A percentile compares a stretch with the other conserved stretches of the same genome.
phyloP scores from a whole-genome alignment of 352 stramenopile species.

The Phytopythium kandeliae region DNA sequence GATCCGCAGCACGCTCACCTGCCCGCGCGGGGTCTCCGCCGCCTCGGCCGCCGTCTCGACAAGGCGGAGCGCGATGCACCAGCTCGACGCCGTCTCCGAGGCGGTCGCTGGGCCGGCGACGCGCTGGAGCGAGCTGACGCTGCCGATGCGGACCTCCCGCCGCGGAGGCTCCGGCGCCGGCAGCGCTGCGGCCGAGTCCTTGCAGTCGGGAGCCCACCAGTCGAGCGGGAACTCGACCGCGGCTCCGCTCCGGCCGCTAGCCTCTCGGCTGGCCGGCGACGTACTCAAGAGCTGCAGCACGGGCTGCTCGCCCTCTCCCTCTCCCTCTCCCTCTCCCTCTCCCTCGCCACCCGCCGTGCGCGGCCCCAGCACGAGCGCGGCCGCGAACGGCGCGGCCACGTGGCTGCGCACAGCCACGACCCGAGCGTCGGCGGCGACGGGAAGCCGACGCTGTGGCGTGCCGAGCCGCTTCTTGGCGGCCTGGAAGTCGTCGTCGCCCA shows the following conservation, averaged over 20 bases:
- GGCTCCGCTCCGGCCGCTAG: slow-evolving; percentile 2
- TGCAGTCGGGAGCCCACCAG: slow-evolving; percentile 3
- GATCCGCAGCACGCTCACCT: slow-evolving; percentile 15
- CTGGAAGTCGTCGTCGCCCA: slow-evolving; percentile 33
- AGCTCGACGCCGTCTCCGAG: background rate
- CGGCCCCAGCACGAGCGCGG: slow-evolving; percentile 7
- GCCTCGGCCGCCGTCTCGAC: slow-evolving; percentile 8
- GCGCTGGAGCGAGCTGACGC: slow-evolving; percentile 13
- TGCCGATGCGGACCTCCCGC: slow-evolving; percentile 9
- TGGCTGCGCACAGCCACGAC: slow-evolving; percentile 12
- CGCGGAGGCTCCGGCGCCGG: background rate
- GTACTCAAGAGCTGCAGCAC: background rate
- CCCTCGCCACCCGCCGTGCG: background rate
- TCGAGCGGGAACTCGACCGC: slow-evolving; percentile 5
- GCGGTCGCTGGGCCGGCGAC: background rate
- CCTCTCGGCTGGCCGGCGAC: slow-evolving; percentile 3
- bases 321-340: too few species aligned
- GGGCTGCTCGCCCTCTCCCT: too few species aligned
- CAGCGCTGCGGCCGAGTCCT: background rate
- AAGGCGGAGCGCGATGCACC: slow-evolving; percentile 16
- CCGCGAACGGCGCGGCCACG: slow-evolving; percentile 10
- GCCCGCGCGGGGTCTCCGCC: slow-evolving; percentile 6
- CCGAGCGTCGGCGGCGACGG: slow-evolving; percentile 5
- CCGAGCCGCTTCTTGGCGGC: slow-evolving; percentile 35
- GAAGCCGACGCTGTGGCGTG: slow-evolving; percentile 15